phyloP scores from a whole-genome alignment of 140 eudicot species.

The Cichorium intybus region DNA sequence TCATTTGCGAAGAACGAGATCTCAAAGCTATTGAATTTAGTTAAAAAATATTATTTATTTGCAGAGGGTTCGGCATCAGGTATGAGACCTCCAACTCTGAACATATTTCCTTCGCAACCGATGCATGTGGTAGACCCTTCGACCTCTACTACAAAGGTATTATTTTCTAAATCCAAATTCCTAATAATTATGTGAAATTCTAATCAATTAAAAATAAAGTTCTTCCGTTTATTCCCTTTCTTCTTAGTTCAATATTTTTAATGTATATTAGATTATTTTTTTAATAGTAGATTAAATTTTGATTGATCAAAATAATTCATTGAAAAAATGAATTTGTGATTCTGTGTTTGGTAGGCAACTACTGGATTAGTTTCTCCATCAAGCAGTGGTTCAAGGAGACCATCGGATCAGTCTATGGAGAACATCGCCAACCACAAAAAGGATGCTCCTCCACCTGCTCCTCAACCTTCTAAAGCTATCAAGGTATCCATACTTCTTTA shows the following conservation, averaged over 20 bases:
- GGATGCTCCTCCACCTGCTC: constrained; percentile 44
- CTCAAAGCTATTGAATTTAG: background rate
- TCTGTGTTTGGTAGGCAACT: constrained; percentile 68
- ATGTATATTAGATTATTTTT: background rate
- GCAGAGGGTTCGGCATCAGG: constrained; percentile 58
- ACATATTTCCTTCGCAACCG: constrained; percentile 97
- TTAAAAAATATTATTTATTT: background rate
- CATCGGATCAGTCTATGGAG: constrained; percentile 84
- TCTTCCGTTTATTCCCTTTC: constrained; percentile 6
- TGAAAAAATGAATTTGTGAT: constrained; percentile 22
- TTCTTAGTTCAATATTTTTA: background rate
- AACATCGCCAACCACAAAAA: constrained; percentile 55
- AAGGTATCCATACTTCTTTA: constrained; percentile 45
- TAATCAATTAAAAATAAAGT: background rate
- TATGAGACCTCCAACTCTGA: constrained; percentile 86
- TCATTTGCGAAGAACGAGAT: constrained; percentile 5
- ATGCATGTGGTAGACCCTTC: constrained; percentile 88
- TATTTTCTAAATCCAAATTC: background rate
- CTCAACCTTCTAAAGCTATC: constrained; percentile 70
- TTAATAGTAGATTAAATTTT: background rate
- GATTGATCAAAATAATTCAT: background rate
- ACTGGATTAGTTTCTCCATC: constrained; percentile 73
- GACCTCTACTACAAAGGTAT: constrained; percentile 31
- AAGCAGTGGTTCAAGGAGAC: constrained; percentile 72
- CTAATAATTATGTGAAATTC: background rate